A percentile compares a stretch with the other conserved stretches of the same genome.
Conservation (phyloP, 257 asterid species). For the Solanum ossicruentum region DNA sequence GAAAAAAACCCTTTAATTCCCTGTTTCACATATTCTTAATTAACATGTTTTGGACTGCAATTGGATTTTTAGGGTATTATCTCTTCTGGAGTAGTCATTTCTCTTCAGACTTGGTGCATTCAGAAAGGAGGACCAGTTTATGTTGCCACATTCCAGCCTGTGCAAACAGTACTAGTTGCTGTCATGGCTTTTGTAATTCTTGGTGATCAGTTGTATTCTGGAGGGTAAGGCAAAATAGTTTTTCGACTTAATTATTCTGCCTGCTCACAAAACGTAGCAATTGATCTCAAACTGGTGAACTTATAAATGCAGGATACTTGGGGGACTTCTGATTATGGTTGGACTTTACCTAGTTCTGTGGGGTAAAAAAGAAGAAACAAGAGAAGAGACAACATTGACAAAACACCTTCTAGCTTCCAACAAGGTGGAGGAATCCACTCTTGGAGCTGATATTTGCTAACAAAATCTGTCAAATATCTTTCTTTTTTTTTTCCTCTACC, state of each 20-base stretch:
- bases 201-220: conserved; percentile 60
- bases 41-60: background rate
- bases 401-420: conserved; percentile 38
- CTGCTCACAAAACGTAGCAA: background rate
- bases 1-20: background rate
- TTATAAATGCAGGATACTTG: conserved; percentile 42
- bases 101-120: conserved; percentile 86
- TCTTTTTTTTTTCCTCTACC: background rate
- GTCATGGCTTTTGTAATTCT: conserved; percentile 64
- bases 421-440: conserved; percentile 17
- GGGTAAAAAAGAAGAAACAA: conserved; percentile 67
- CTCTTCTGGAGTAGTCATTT: conserved; percentile 69
- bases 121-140: conserved; percentile 91
- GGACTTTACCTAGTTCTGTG: conserved; percentile 73
- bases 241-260: background rate
- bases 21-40: background rate
- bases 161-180: conserved; percentile 76
- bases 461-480: background rate
- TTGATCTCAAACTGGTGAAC: background rate
- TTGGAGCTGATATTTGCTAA: conserved; percentile 19
- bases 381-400: conserved; percentile 36
- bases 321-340: conserved; percentile 55
- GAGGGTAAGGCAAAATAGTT: conserved; percentile 40
- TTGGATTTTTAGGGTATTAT: conserved; percentile 53
- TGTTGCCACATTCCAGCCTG: conserved; percentile 85